Evolutionary conservation across 305 asterid species (phyloP), one percentile per base, ranked within the genome.

Genomic region (Ilex paraguariensis): DNA sequence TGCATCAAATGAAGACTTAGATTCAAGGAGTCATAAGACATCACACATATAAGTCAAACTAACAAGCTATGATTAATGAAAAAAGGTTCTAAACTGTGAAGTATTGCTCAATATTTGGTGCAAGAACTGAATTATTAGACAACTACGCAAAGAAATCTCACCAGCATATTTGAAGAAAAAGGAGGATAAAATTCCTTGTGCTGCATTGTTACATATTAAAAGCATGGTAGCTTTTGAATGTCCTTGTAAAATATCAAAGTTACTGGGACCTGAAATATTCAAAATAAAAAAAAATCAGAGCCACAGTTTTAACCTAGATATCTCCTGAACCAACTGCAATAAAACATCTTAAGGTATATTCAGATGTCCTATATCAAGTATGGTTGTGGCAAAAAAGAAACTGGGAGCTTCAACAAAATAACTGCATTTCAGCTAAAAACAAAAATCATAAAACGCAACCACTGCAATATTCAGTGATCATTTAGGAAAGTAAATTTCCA

Each of bases 101-200:
- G 10, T 46, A 10, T 46, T 10, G 52, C 52, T 13, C 15, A 46
- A 11, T 10, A 7, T 10, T 8, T 46, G 13, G 15, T 13, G 15
- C 13, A 46, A 46, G 52, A 10, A 13, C 15, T 12, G 4, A 13
- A 46, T 46, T 46, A 3, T 10, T 46, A 13, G 4, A 21, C 28
- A 21, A 10, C 52, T 10, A 46, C 15, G 13, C 7, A n/a, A 52
- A 14, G 5, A 14, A 51, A 62, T 65, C 84, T 80, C 60, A 93
- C 97, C 99, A 77, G 99, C 97, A 77, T 93, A 93, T 82, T 93
- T 93, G 81, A 93, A 90, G 91, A 93, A 93, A 82, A 93, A 93
- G 11, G 99, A 90, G 66, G 99, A 93, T 65, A 93, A 69, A 68
- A 93, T 88, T 67, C 97, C 99, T 79, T 93, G 99, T 54, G 99